Evolutionary conservation across 1,139 yeast genomes (phyloP), one percentile per base, ranked within the genome.

Genomic region (Diutina mesorugosa): DNA sequence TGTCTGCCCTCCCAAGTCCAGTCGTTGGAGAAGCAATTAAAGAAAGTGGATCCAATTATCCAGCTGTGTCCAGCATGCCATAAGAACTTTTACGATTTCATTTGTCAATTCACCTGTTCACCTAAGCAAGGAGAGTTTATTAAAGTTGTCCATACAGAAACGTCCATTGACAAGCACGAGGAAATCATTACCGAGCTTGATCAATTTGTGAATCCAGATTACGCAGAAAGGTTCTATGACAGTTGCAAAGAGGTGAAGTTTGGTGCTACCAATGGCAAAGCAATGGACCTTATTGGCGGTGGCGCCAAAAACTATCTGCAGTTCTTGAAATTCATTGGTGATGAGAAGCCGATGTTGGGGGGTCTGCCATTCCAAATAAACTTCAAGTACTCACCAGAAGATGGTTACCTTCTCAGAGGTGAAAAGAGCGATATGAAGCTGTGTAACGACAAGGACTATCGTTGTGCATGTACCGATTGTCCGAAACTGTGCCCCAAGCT

Each of bases 251-350:
- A 86, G 60, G 87, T 93, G 67, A 90, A 91, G 69, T 91, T 93
- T 67, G 84, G 93, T 4, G 97, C 97, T 6, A 90, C 98, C 9
- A 91, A 91, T 69, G 97, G 98, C 2, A 88, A 80, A 64, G 98
- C 97, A 8, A 90, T 93, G 97, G 98, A 93, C 66, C 77, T 93
- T 56, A 86, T 93, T 55, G 99, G 99, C 6, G 99, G 99, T 9
- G 98, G 98, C 0, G 98, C 98, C 2, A 78, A 77, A 59, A 81
- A 84, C 64, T 88, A 81, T 66, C 66, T 73, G 51, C 83, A 82
- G 56, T 93, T 93, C 66, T 73, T 93, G 62, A 88, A 90, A 69
- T 93, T 91, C 65, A 70, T 93, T 58, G 98, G 98, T 6, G 98
- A 91, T 66, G 95, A 90, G 63, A 91, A 91, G 66, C 98, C 98